A percentile compares a stretch with the other conserved stretches of the same genome.
Evolutionary conservation across 2,329 filamentous ascomycete species (phyloP).

Genomic region (Paecilomyces variotii): DNA sequence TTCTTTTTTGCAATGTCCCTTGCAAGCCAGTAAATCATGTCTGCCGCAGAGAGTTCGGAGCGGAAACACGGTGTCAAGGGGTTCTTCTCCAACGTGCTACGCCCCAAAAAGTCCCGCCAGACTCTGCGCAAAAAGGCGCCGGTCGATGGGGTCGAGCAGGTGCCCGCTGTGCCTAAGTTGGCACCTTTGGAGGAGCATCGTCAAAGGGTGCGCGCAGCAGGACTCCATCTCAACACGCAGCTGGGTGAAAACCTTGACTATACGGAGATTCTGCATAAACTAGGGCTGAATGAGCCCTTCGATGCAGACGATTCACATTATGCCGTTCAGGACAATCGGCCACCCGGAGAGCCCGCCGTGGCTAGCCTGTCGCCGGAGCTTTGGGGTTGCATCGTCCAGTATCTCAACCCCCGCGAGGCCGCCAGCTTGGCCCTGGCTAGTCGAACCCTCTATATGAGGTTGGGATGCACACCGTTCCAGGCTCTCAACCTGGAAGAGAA

Average conservation of each 20-base stretch:
- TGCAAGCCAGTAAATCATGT: neutral
- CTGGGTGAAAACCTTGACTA: conserved; percentile 30
- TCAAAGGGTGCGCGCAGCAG: conserved; percentile 21
- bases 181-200: conserved; percentile 28
- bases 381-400: conserved; percentile 39
- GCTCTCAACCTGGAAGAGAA: conserved; percentile 37
- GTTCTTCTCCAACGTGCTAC: conserved; percentile 2
- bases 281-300: conserved; percentile 23
- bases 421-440: conserved; percentile 44
- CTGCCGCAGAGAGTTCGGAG: neutral
- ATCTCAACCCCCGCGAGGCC: conserved; percentile 38
- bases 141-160: neutral
- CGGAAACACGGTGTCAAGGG: neutral
- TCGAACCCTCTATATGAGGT: conserved; percentile 37
- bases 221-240: conserved; percentile 24
- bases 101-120: conserved; percentile 10
- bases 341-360: conserved; percentile 35
- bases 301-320: conserved; percentile 12
- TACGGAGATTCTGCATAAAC: conserved; percentile 27
- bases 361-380: conserved; percentile 37
- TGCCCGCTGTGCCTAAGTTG: conserved; percentile 7
- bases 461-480: conserved; percentile 35
- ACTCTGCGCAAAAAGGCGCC: conserved; percentile 7
- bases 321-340: conserved; percentile 12
- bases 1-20: neutral